Percentiles rank a stretch among this genome's conserved stretches.
Conservation (phyloP, 139 green algal species). For the Pleodorina starrii region DNA sequence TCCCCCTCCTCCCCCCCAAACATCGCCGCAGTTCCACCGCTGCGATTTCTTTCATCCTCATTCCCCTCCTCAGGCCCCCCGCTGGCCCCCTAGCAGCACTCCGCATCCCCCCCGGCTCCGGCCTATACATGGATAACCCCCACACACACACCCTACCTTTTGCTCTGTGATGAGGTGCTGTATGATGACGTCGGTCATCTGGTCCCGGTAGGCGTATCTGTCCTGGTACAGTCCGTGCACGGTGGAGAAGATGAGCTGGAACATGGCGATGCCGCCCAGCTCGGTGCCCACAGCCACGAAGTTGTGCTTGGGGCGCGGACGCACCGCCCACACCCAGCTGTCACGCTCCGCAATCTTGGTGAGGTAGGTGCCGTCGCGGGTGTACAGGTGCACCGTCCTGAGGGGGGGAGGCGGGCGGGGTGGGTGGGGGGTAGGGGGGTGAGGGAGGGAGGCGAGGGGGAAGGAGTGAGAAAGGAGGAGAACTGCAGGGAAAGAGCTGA, state of each 20-base stretch:
- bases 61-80: no score
- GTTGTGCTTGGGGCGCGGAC: slow-evolving; percentile 73
- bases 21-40: no score
- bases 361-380: slow-evolving; percentile 77
- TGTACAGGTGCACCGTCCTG: slow-evolving; percentile 76
- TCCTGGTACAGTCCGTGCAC: slow-evolving; percentile 86
- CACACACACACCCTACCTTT: slow-evolving; percentile 67
- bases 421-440: background rate
- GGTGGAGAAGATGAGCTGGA: slow-evolving; percentile 82
- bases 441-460: background rate
- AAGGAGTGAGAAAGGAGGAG: background rate
- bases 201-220: slow-evolving; percentile 80
- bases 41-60: no score
- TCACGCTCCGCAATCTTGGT: slow-evolving; percentile 70
- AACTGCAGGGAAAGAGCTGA: background rate
- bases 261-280: slow-evolving; percentile 79
- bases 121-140: no score
- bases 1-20: no score
- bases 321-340: slow-evolving; percentile 80
- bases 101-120: no score
- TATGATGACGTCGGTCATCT: slow-evolving; percentile 91
- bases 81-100: no score
- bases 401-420: background rate
- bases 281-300: slow-evolving; percentile 84
- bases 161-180: slow-evolving; percentile 88